Conservation (phyloP, 208 protist species). For the Crithidia expoeki region DNA sequence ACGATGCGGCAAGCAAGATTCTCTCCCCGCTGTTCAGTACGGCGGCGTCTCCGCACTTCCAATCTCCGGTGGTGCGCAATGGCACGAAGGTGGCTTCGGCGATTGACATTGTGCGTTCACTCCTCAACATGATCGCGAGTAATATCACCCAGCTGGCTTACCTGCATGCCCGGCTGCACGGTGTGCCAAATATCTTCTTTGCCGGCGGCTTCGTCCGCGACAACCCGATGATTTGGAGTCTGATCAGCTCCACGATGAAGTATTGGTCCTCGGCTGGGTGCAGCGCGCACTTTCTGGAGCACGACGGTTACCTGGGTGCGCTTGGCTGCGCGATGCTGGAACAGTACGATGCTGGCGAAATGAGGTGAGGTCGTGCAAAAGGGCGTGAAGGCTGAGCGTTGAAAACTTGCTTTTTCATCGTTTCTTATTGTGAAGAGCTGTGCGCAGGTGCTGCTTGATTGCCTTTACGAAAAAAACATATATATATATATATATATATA, state of each 20-base stretch:
- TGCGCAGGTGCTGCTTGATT: too few relatives aligned
- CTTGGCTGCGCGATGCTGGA: constrained; percentile 82
- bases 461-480: too few relatives aligned
- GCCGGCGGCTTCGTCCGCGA: constrained; percentile 94
- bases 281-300: constrained; percentile 94
- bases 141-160: constrained; percentile 97
- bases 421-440: too few relatives aligned
- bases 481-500: too few relatives aligned
- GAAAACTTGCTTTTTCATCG: not conserved
- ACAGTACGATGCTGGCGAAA: constrained; percentile 1
- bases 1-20: constrained; percentile 44
- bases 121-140: constrained; percentile 96
- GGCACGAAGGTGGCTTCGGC: constrained; percentile 38
- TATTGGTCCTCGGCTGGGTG: constrained; percentile 95
- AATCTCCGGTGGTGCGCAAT: constrained; percentile 20
- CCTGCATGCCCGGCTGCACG: constrained; percentile 91
- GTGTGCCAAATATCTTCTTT: constrained; percentile 95
- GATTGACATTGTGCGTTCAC: constrained; percentile 89
- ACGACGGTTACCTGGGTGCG: constrained; percentile 96
- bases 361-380: not conserved
- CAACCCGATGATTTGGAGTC: constrained; percentile 90
- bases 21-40: constrained; percentile 28
- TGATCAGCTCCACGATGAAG: constrained; percentile 89
- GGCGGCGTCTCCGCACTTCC: constrained; percentile 2
- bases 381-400: not conserved